A percentile compares a stretch with the other conserved stretches of the same genome.
Evolutionary conservation across 2,329 filamentous ascomycete genomes (phyloP).

Genomic region (Cladosporium sp.): DNA sequence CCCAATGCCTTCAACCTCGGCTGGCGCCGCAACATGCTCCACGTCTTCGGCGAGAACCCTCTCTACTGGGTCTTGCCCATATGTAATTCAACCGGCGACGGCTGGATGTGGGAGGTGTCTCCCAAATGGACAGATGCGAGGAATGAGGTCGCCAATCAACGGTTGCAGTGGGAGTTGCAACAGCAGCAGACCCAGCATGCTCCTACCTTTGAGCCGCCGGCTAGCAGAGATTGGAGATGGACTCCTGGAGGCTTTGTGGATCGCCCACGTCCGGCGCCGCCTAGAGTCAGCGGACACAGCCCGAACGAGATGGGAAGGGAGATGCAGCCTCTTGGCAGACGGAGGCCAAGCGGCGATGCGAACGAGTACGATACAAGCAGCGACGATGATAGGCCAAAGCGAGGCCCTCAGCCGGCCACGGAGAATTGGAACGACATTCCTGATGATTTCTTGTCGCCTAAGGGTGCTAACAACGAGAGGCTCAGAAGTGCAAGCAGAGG

Average conservation of each 20-base stretch:
- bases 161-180: slow-evolving; percentile 24
- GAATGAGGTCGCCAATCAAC: slow-evolving; percentile 39
- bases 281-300: slow-evolving; percentile 7
- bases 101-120: slow-evolving; percentile 90
- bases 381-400: slow-evolving; percentile 31
- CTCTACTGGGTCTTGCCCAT: slow-evolving; percentile 76
- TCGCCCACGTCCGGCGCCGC: slow-evolving; percentile 15
- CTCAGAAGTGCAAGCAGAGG: slow-evolving; percentile 26
- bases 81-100: slow-evolving; percentile 81
- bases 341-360: slow-evolving; percentile 19
- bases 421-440: slow-evolving; percentile 48
- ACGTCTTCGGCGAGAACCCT: slow-evolving; percentile 74
- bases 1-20: slow-evolving; percentile 94
- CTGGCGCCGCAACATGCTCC: slow-evolving; percentile 69
- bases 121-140: slow-evolving; percentile 70
- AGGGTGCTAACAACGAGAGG: slow-evolving; percentile 17
- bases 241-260: slow-evolving; percentile 36
- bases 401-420: slow-evolving; percentile 20
- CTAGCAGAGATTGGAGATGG: slow-evolving; percentile 21
- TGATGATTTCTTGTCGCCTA: slow-evolving; percentile 38
- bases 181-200: slow-evolving; percentile 2
- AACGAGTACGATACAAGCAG: slow-evolving; percentile 27
- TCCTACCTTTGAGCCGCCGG: slow-evolving; percentile 9
- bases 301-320: slow-evolving; percentile 32
- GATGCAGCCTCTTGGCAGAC: slow-evolving; percentile 38